Conservation (phyloP, 768 basidiomycete genomes). For the Phanerodontia chrysosporium region DNA sequence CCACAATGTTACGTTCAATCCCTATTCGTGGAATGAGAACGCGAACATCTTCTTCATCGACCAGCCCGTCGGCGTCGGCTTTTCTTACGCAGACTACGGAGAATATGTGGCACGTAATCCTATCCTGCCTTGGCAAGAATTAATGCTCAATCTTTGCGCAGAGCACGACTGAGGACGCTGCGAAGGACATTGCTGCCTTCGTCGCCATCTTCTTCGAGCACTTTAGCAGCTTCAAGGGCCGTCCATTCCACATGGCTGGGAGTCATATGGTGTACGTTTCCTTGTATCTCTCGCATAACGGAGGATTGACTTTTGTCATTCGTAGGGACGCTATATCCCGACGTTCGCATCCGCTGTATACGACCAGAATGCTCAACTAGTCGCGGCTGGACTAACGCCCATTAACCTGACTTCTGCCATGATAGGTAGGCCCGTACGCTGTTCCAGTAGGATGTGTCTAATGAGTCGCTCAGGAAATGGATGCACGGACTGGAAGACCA, state of each 20-base stretch:
- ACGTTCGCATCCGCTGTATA: conserved; percentile 43
- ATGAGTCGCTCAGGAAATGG: conserved; percentile 34
- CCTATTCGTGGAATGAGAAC: conserved; percentile 63
- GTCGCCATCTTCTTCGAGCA: conserved; percentile 67
- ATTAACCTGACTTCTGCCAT: conserved; percentile 43
- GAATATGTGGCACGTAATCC: conserved; percentile 43
- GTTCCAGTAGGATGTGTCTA: too few relatives aligned
- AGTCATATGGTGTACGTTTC: conserved; percentile 47
- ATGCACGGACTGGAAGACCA: conserved; percentile 31
- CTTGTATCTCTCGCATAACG: not conserved
- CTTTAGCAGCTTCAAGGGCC: conserved; percentile 62
- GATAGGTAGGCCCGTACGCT: conserved; percentile 32
- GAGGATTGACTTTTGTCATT: not conserved
- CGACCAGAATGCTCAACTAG: conserved; percentile 39
- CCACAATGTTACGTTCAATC: conserved; percentile 48
- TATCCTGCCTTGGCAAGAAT: conserved; percentile 23
- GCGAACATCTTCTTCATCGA: conserved; percentile 50
- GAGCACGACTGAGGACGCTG: conserved; percentile 62
- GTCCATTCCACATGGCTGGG: conserved; percentile 37
- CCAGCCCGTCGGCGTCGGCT: conserved; percentile 31
- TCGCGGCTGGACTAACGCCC: conserved; percentile 40
- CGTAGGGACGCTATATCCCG: conserved; percentile 47
- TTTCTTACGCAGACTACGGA: conserved; percentile 46
- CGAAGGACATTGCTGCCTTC: conserved; percentile 65
- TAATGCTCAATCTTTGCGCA: not conserved